Conservation (phyloP, 257 asterid species). For the Plantago major region DNA sequence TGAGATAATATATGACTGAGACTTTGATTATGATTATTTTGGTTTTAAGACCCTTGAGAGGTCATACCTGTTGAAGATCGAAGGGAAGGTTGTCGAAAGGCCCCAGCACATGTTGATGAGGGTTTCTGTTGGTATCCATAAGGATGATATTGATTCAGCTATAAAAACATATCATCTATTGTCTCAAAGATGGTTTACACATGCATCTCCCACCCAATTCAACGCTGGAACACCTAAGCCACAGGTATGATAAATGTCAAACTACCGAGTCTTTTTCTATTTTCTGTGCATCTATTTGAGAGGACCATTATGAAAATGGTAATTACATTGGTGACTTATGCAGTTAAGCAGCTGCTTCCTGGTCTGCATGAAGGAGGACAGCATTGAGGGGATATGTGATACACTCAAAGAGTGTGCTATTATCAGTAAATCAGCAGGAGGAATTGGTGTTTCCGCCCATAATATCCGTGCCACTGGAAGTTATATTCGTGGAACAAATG, state of each 20-base stretch:
- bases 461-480: conserved; percentile 96
- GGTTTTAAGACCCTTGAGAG: conserved; percentile 95
- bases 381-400: conserved; percentile 92
- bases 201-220: conserved; percentile 94
- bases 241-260: conserved; percentile 44
- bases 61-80: conserved; percentile 76
- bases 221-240: conserved; percentile 98
- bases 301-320: too few relatives aligned
- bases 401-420: conserved; percentile 94
- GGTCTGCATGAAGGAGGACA: conserved; percentile 93
- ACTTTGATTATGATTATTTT: conserved; percentile 88
- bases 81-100: conserved; percentile 88
- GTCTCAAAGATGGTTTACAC: conserved; percentile 96
- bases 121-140: conserved; percentile 93
- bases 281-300: too few relatives aligned
- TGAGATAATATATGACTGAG: conserved; percentile 90
- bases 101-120: conserved; percentile 99
- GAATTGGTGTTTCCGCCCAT: conserved; percentile 85
- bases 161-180: conserved; percentile 77
- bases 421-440: conserved; percentile 98
- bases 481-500: conserved; percentile 95
- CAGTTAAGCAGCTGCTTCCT: conserved; percentile 99
- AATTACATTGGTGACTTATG: too few relatives aligned
- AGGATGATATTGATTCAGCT: conserved; percentile 71
- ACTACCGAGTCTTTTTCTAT: too few relatives aligned